Evolutionary conservation across 2,329 filamentous ascomycete genomes (phyloP).

Genomic region (Tolypocladium inflatum): DNA sequence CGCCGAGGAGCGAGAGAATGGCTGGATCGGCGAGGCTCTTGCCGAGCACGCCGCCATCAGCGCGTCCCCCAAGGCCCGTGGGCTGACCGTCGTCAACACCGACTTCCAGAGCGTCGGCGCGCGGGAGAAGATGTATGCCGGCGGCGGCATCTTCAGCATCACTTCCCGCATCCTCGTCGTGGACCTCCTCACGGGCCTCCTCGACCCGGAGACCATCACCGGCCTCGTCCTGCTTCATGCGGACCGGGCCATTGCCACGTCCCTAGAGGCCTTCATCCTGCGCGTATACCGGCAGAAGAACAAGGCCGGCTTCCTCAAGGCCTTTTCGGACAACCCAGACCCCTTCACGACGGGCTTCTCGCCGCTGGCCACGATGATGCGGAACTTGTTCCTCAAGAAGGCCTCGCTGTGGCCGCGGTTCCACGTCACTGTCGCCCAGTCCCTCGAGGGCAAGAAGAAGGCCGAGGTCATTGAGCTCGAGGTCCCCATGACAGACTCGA

Average conservation of each 20-base stretch:
- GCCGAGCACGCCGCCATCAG: slow-evolving; percentile 93
- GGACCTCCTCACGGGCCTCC: slow-evolving; percentile 74
- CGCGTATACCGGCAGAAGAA: slow-evolving; percentile 92
- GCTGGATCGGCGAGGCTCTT: slow-evolving; percentile 91
- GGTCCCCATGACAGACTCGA: slow-evolving; percentile 88
- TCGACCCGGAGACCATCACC: slow-evolving; percentile 77
- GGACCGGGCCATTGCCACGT: slow-evolving; percentile 77
- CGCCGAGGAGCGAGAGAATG: slow-evolving; percentile 87
- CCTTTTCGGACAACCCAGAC: slow-evolving; percentile 89
- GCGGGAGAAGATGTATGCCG: slow-evolving; percentile 83
- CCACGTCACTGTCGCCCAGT: slow-evolving; percentile 80
- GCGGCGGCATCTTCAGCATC: slow-evolving; percentile 88
- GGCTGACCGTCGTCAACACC: slow-evolving; percentile 86
- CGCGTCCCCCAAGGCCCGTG: slow-evolving; percentile 69
- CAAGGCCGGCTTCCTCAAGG: slow-evolving; percentile 87
- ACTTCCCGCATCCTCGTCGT: slow-evolving; percentile 93
- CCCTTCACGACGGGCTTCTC: slow-evolving; percentile 83
- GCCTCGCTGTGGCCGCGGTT: slow-evolving; percentile 89
- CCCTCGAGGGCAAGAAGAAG: slow-evolving; percentile 83
- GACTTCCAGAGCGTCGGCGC: slow-evolving; percentile 81
- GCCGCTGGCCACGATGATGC: slow-evolving; percentile 81
- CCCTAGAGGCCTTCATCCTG: slow-evolving; percentile 88
- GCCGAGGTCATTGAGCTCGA: slow-evolving; percentile 96
- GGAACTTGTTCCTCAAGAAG: slow-evolving; percentile 79
- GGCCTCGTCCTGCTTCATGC: slow-evolving; percentile 83